Base-by-base conservation (phyloP, 495 filamentous ascomycete genomes). In the Talaromyces stipitatus region DNA sequence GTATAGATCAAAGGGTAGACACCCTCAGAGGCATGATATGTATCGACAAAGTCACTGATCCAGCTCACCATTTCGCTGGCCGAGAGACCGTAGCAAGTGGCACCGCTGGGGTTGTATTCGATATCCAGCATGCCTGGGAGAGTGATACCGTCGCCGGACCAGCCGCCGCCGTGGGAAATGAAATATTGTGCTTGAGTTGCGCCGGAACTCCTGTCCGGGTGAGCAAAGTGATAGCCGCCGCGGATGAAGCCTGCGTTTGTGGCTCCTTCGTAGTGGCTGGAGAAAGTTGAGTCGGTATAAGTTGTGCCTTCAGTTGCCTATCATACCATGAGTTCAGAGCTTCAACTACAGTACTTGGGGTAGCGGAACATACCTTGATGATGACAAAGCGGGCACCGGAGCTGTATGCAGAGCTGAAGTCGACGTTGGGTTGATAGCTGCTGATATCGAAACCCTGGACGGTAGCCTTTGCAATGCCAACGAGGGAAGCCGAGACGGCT, bases 371-470 rank as follows among this genome's bases (percentile, higher is more conserved):
- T 47, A 78, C 84, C 76, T 88, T 88, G 72, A 87, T 85, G 43
- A 86, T 84, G 60, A 85, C 84, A 57, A 87, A 88, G 18, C 83
- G 79, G n/a, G 82, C 80, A 20, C 84, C 84, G 16, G 71, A 60
- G 20, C 54, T 67, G 57, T 86, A 83, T 2, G 83, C 84, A 16
- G 64, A 69, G 0, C 67, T 63, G 60, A 82, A 86, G 72, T 87
- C 67, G 41, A 87, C 80, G 38, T 46, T 79, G 23, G 69, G 57
- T 62, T 86, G 83, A 54, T 83, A 85, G 60, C 78, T 63, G 14
- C 84, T 86, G 61, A 87, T 81, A 60, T 87, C 84, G 60, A 87
- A 86, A 26, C 84, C 84, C 54, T 82, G 77, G 38, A 86, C 79
- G 5, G 74, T 70, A 22, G 52, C 58, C 18, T 28, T 52, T 29